Evolutionary conservation across 2,329 filamentous ascomycete genomes (phyloP).

Genomic region (Phoma herbarum): DNA sequence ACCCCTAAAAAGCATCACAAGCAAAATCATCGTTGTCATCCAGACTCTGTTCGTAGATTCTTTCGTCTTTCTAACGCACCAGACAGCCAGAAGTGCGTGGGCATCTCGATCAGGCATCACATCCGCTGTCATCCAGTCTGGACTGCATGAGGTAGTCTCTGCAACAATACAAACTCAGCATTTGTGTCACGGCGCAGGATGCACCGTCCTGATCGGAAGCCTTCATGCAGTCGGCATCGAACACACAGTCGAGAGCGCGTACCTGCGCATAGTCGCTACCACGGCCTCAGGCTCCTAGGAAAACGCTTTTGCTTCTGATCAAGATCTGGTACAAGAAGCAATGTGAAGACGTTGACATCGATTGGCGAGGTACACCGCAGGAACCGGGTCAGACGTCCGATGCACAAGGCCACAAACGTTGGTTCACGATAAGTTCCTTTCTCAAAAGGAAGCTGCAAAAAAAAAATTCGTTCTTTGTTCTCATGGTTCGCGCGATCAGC

Average conservation of each 20-base stretch:
- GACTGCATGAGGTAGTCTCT: background rate
- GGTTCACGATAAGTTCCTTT: constrained; percentile 5
- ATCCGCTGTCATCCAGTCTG: background rate
- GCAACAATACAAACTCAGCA: background rate
- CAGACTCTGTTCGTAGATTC: background rate
- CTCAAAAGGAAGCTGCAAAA: constrained; percentile 6
- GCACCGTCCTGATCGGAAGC: background rate
- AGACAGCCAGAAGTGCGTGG: background rate
- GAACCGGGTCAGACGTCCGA: background rate
- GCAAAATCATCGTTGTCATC: background rate
- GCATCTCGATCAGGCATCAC: background rate
- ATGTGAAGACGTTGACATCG: constrained; percentile 5
- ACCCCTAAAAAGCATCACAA: constrained; percentile 1
- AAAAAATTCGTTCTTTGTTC: background rate
- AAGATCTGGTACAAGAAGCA: constrained; percentile 8
- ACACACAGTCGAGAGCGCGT: background rate
- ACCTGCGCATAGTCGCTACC: background rate
- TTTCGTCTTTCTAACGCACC: constrained; percentile 6
- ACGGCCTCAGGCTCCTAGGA: background rate
- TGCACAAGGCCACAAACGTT: background rate
- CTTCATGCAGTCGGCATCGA: background rate
- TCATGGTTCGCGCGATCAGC: background rate
- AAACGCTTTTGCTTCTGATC: constrained; percentile 5
- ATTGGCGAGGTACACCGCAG: constrained; percentile 9
- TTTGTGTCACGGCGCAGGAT: background rate